Base-by-base conservation (phyloP, 2,329 filamentous ascomycete genomes). In the Ilyonectria sp. region DNA sequence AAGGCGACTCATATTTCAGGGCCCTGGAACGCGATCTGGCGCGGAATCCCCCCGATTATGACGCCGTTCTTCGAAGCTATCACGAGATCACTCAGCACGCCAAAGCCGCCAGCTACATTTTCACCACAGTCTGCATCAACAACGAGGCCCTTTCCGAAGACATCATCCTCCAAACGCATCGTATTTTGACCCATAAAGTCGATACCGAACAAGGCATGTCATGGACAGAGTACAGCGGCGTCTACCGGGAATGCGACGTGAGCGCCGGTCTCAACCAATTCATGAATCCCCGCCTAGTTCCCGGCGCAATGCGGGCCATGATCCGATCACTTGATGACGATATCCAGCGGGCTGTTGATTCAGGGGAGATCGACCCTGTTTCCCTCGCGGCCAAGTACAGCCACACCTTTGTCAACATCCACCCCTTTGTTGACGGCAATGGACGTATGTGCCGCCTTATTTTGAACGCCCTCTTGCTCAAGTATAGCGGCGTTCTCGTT, bases 341-440 rank as follows among this genome's bases (percentile, higher is more conserved):
- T 19, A 64, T 81, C 29, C n/a, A 13, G 1, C 21, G 33, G 1
- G 71, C 68, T 3, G 26, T 67, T 11, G 10, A 50, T 3, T 11
- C 2, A 4, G 43, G 44, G 4, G 13, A 54, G 2, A 53, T 78
- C 1, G 71, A 78, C 29, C 71, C 79, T 0, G 64, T 74, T 13
- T 69, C 69, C 0, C 58, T 81, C 1, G 76, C 75, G 17, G 74
- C 73, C 15, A 73, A 74, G 29, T 76, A 77, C 33, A 77, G 71
- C 29, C 71, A 80, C 15, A 53, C 52, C 0, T 77, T 82, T 46
- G 74, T 79, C 53, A 75, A 67, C 8, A 81, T 82, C 4, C 78
- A 81, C 8, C 81, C 80, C 1, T 82, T 82, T 44, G 62, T 64
- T 3, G 79, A 80, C 35, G 80, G 79, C 1, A 83, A 82, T 21